These are phyloP conservation scores for Backusella tuberculispora DNA, from an alignment of 192 early-diverging fungal species.

Conservation along the genomic window DNA sequence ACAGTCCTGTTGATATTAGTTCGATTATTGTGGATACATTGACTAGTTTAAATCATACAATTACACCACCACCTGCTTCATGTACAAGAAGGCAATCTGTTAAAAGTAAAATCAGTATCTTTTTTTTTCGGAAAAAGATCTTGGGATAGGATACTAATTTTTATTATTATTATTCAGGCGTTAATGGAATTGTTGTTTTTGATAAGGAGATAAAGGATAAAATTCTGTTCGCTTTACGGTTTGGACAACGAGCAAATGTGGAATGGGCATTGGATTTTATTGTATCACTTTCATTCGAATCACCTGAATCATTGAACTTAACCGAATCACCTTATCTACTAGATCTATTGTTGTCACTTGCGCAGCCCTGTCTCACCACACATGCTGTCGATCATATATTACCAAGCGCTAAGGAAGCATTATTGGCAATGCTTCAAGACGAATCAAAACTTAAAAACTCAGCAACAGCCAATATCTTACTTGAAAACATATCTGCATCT, in stretches of 20 bases:
- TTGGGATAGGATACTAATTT: not conserved
- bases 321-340: slow-evolving; percentile 60
- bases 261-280: slow-evolving; percentile 82
- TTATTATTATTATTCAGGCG: not conserved
- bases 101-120: slow-evolving; percentile 7
- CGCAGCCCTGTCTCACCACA: not conserved
- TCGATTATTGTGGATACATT: not conserved
- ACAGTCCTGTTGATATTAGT: not conserved
- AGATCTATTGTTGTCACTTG: not conserved
- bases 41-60: not conserved
- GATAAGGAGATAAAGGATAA: slow-evolving; percentile 51
- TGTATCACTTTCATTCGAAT: slow-evolving; percentile 62
- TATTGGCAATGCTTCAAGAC: not conserved
- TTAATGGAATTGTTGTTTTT: not conserved
- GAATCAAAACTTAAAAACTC: slow-evolving; percentile 6
- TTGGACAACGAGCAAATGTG: slow-evolving; percentile 71
- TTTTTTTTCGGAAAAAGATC: not conserved
- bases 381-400: not conserved
- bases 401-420: not conserved
- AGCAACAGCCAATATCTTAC: not conserved
- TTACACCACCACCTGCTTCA: not conserved
- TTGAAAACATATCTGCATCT: slow-evolving; percentile 12
- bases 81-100: not conserved
- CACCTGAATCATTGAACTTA: slow-evolving; percentile 58
- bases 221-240: slow-evolving; percentile 70